Percentiles rank a stretch among this genome's conserved stretches.
Conservation (phyloP, 768 basidiomycete species). For the Panellus pusillus region DNA sequence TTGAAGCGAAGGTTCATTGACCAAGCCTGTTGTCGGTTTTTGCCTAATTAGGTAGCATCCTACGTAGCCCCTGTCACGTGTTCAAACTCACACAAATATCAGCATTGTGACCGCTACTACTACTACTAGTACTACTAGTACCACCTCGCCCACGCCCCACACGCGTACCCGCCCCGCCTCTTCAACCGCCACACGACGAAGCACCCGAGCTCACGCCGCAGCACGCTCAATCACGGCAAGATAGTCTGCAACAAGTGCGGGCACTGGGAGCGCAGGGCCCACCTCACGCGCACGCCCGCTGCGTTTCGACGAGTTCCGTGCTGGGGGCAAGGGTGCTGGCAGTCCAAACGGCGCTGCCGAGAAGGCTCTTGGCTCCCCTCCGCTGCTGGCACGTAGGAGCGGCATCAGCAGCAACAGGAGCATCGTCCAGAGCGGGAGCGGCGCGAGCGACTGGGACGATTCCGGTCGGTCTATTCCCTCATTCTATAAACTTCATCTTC, state of each 20-base stretch:
- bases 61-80: too few species aligned
- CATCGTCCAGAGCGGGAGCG: conserved; percentile 57
- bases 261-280: conserved; percentile 87
- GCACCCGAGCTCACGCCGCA: conserved; percentile 85
- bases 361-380: conserved; percentile 17
- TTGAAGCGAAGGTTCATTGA: too few species aligned
- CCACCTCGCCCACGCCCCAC: too few species aligned
- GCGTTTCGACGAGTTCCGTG: conserved; percentile 84
- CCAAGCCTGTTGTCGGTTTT: too few species aligned
- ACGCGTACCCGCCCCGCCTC: too few species aligned
- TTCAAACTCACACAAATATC: too few species aligned
- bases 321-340: conserved; percentile 88
- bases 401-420: conserved; percentile 61
- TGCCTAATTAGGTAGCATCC: too few species aligned
- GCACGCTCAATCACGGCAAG: conserved; percentile 86
- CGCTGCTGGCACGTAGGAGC: conserved; percentile 50
- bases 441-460: conserved; percentile 82
- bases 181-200: conserved; percentile 93
- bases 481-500: conserved; percentile 23
- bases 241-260: conserved; percentile 96
- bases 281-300: conserved; percentile 79
- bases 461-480: conserved; percentile 49
- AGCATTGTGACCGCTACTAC: too few species aligned
- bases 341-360: conserved; percentile 36
- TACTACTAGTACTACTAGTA: too few species aligned